phyloP scores from a whole-genome alignment of 1,139 yeast genomes.

The Geotrichum macrosporum region DNA sequence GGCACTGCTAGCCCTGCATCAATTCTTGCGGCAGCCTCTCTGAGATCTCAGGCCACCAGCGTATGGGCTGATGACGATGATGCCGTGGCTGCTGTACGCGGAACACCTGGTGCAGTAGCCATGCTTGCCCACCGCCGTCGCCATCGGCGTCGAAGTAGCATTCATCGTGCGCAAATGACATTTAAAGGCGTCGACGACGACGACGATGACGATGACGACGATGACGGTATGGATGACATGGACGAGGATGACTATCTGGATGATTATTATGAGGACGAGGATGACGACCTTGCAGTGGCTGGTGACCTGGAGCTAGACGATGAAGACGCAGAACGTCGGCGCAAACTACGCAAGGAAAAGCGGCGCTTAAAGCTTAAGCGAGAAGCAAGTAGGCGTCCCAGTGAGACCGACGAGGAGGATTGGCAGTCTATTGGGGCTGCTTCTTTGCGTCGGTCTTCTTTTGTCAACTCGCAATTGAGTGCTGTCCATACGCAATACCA shows the following conservation, averaged over 20 bases:
- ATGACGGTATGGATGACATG: conserved; percentile 18
- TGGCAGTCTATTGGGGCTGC: conserved; percentile 88
- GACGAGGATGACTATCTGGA: conserved; percentile 15
- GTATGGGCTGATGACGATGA: conserved; percentile 20
- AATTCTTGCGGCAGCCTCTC: conserved; percentile 13
- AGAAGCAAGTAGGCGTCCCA: conserved; percentile 24
- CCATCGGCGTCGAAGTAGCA: conserved; percentile 21
- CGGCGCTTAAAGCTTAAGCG: conserved; percentile 3
- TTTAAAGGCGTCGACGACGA: conserved; percentile 18
- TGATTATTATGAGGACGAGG: conserved; percentile 21
- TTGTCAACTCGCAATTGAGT: not conserved
- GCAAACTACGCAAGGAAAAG: conserved; percentile 14
- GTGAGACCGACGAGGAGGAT: conserved; percentile 88
- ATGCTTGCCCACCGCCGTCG: conserved; percentile 17
- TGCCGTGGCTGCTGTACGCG: conserved; percentile 9
- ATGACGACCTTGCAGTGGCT: conserved; percentile 21
- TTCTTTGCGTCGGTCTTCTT: conserved; percentile 32
- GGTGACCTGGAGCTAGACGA: conserved; percentile 22
- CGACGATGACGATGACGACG: conserved; percentile 18
- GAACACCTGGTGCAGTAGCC: conserved; percentile 16
- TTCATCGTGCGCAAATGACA: conserved; percentile 20
- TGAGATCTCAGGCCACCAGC: conserved; percentile 11
- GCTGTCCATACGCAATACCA: too few relatives aligned
- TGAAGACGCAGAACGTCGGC: conserved; percentile 11
- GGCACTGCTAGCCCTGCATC: conserved; percentile 8